Evolutionary conservation across 2,329 filamentous ascomycete species (phyloP), one percentile per base, ranked within the genome.

Genomic region (Penicillium psychrosexuale): DNA sequence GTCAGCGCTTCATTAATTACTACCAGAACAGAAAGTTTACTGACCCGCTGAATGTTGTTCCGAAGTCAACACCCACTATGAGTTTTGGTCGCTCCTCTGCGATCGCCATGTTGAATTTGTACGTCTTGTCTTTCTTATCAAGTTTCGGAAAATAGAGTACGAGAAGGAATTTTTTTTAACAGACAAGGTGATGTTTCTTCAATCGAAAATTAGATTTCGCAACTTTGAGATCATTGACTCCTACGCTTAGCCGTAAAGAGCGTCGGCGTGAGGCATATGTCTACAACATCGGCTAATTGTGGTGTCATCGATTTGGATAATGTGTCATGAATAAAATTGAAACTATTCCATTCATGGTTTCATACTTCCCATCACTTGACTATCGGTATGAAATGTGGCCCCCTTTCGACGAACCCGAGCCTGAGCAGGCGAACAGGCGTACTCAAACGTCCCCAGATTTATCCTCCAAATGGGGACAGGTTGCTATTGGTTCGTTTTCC

Each of bases 21-120:
- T 9, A 15, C 2, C 22, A 40, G 15, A 2, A 33, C 2, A 19
- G 1, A 13, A 19, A 19, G 19, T 5, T 22, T 13, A 50, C 53
- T 28, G 50, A 69, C 65, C 69, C 66, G 42, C 64, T 69, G 46
- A 62, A 71, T 8, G 69, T 70, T 13, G 67, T 71, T 2, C 67
- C 69, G 45, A 69, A 70, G 44, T 70, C 68, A 22, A 69, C 39
- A 1, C 64, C 67, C 12, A 70, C 58, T 24, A 67, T 53, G 8
- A 69, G 28, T 17, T 37, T 47, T 6, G 59, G 45, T 11, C 39
- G 33, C 0, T 38, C 37, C 11, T 45, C 39, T 17, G 11, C n/a
- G 28, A 12, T 28, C 1, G 38, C 5, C 33, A 52, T 47, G 11
- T 34, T 34, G 28, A 31, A 19, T 27, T 24, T 15, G 8, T 28